Evolutionary conservation across 805 yeast genomes (phyloP).

Genomic region (Wickerhamiella slavikovae): DNA sequence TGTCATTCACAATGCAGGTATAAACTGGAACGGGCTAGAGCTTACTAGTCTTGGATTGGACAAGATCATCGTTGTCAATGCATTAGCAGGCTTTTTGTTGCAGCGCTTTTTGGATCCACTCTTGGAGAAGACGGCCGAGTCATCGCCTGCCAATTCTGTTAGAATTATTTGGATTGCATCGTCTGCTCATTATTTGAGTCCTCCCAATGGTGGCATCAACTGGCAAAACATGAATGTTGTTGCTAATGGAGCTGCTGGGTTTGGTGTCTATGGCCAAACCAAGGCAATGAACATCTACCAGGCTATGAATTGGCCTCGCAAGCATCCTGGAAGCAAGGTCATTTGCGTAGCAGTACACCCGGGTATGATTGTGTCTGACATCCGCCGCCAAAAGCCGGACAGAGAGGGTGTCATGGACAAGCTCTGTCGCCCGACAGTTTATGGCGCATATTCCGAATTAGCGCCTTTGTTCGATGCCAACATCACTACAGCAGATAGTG

Average conservation of each 20-base stretch:
- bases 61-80: conserved; percentile 26
- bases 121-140: conserved; percentile 18
- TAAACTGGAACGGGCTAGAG: conserved; percentile 9
- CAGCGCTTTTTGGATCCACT: conserved; percentile 18
- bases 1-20: conserved; percentile 20
- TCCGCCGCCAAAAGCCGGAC: conserved; percentile 16
- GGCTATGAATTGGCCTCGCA: conserved; percentile 19
- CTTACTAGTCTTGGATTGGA: conserved; percentile 3
- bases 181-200: conserved; percentile 17
- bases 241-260: conserved; percentile 7
- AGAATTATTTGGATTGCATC: conserved; percentile 29
- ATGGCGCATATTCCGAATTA: conserved; percentile 27
- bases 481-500: conserved; percentile 17
- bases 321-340: conserved; percentile 15
- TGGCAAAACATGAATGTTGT: conserved; percentile 21
- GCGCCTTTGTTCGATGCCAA: conserved; percentile 22
- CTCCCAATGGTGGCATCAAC: conserved; percentile 21
- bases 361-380: conserved; percentile 21
- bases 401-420: conserved; percentile 7
- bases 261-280: conserved; percentile 23
- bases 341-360: conserved; percentile 23
- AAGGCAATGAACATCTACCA: conserved; percentile 25
- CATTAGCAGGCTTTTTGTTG: conserved; percentile 25
- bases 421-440: conserved; percentile 11
- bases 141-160: conserved; percentile 12